Evolutionary conservation across 1,284 basidiomycete genomes (phyloP).

Genomic region (Puccinia brachypodii): DNA sequence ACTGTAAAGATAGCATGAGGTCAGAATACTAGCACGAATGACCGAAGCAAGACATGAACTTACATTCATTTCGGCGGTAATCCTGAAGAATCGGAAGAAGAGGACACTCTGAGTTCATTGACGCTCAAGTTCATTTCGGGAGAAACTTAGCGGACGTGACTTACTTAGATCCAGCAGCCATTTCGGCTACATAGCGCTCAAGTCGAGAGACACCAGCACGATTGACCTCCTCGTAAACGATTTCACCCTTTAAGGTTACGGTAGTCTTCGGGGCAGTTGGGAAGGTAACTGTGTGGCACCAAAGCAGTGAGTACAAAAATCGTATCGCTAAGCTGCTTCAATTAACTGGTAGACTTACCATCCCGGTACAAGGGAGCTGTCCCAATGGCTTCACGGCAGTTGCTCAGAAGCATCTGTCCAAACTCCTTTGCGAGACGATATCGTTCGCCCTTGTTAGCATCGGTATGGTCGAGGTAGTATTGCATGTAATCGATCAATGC

Average conservation of each 20-base stretch:
- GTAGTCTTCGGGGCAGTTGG: conserved; percentile 95
- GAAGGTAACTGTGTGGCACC: conserved; percentile 74
- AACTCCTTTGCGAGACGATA: conserved; percentile 95
- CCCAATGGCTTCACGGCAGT: conserved; percentile 80
- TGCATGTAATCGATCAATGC: conserved; percentile 88
- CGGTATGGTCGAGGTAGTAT: conserved; percentile 82
- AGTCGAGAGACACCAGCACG: conserved; percentile 94
- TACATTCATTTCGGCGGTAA: conserved; percentile 65
- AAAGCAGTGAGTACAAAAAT: conserved; percentile 32
- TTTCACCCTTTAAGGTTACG: conserved; percentile 87
- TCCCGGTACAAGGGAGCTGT: conserved; percentile 87
- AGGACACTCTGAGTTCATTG: conserved; percentile 58
- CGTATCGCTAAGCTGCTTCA: conserved; percentile 40
- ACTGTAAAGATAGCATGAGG: conserved; percentile 46
- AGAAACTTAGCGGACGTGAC: background rate
- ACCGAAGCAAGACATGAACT: background rate
- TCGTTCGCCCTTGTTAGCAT: conserved; percentile 79
- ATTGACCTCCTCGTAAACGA: conserved; percentile 89
- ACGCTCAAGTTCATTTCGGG: conserved; percentile 56
- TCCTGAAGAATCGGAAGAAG: conserved; percentile 43
- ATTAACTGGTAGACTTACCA: conserved; percentile 63
- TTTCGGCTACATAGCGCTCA: conserved; percentile 83
- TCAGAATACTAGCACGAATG: background rate
- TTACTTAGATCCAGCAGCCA: conserved; percentile 84
- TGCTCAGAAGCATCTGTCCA: conserved; percentile 91